Evolutionary conservation across 2,329 filamentous ascomycete genomes (phyloP), one percentile per base, ranked within the genome.

Genomic region (Aspergillus sergii): DNA sequence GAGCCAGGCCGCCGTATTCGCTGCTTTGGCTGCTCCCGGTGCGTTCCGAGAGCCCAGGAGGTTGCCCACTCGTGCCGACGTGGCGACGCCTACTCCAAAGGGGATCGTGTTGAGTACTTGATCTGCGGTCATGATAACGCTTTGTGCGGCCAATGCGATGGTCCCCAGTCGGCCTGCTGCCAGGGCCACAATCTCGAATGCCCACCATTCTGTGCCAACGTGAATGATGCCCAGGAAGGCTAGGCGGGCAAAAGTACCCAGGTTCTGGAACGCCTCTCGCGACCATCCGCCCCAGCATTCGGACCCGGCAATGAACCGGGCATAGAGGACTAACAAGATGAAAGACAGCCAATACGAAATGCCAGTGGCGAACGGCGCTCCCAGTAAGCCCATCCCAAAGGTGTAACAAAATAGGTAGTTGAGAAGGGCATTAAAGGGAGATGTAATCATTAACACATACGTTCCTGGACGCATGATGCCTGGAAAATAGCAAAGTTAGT

Each of bases 151-250:
- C 0, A 96, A 83, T 0, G 92, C 85, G 39, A 93, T 86, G 0
- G 91, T 94, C 4, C 93, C 93, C 0, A 96, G 85, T 41, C 89
- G 86, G 1, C 93, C 93, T 6, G 93, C 92, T 2, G 91, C 91
- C 0, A 96, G 85, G 1, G 92, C 92, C 1, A 96, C 92, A 68
- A 96, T 94, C 78, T 96, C 93, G 70, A 96, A 96, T 0, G 93
- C 93, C 93, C 93, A 96, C 93, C 92, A 96, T 78, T 96, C 93
- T 0, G 92, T 95, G 4, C 92, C 93, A 6, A 96, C 91, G 67
- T 96, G 93, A 4, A 96, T 79, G 48, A 96, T 83, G 0, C 93
- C 93, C 0, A 96, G 81, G 16, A 90, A 77, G 0, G 93, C 91
- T 4, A 96, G 86, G 11, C 88, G 87, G 1, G 91, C 84, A 74